Conservation (phyloP, 352 stramenopile species). For the Phytopythium aichiense region DNA sequence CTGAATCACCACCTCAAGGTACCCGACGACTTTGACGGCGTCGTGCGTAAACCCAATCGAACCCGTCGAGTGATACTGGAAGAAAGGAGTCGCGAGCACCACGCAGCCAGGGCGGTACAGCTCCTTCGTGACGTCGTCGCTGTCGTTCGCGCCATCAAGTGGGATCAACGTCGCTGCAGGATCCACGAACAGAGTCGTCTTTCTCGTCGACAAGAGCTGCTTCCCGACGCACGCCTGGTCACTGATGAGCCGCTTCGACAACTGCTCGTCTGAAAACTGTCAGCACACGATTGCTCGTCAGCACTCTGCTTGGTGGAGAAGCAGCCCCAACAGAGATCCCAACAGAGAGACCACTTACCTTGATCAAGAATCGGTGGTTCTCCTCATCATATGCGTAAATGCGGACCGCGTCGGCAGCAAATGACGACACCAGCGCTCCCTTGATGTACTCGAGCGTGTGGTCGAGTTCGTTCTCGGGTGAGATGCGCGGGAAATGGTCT, state of each 20-base stretch:
- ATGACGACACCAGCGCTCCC: constrained; percentile 46
- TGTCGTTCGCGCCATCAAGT: constrained; percentile 13
- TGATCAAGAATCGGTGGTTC: constrained; percentile 39
- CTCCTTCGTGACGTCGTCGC: constrained; percentile 24
- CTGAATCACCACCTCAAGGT: constrained; percentile 61
- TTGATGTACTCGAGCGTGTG: constrained; percentile 72
- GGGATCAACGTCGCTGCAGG: constrained; percentile 10
- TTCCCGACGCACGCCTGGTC: constrained; percentile 29
- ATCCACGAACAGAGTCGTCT: constrained; percentile 21
- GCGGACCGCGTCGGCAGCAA: constrained; percentile 49
- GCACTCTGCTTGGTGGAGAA: background rate
- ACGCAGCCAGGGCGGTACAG: constrained; percentile 38
- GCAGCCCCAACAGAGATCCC: background rate
- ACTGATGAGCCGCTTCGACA: constrained; percentile 32
- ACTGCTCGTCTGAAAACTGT: constrained; percentile 61
- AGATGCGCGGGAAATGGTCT: constrained; percentile 69
- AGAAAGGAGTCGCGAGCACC: constrained; percentile 40
- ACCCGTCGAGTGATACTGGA: constrained; percentile 32
- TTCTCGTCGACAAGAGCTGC: constrained; percentile 25
- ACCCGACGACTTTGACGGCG: constrained; percentile 38
- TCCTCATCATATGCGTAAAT: constrained; percentile 58
- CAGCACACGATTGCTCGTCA: background rate
- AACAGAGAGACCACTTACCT: constrained; percentile 31
- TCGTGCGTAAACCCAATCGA: constrained; percentile 18
- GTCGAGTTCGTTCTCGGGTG: constrained; percentile 72